phyloP scores from a whole-genome alignment of 2,329 filamentous ascomycete genomes.

The Chaetomium sp. region DNA sequence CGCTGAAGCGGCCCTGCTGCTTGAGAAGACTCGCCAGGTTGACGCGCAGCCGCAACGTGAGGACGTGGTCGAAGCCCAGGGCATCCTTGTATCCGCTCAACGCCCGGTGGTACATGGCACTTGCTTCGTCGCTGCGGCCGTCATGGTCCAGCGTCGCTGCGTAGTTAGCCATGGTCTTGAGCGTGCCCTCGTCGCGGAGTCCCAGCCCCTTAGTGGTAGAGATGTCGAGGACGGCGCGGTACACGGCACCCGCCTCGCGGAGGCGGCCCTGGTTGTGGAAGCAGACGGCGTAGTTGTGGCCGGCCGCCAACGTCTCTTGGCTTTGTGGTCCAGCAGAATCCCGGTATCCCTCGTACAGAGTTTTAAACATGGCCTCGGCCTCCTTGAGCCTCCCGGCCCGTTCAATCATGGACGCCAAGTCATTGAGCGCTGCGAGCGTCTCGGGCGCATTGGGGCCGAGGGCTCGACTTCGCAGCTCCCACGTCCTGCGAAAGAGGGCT shows the following conservation, averaged over 20 bases:
- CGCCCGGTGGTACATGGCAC: background rate
- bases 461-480: background rate
- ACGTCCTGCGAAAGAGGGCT: background rate
- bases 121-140: background rate
- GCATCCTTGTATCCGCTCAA: background rate
- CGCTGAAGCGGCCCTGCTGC: background rate
- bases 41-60: background rate
- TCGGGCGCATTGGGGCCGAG: background rate
- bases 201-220: background rate
- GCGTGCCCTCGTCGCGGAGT: background rate
- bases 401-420: background rate
- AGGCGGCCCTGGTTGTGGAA: background rate
- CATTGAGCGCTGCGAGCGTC: background rate
- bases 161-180: background rate
- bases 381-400: background rate
- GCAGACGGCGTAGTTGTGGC: background rate
- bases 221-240: background rate
- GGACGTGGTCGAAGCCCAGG: background rate
- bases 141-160: background rate
- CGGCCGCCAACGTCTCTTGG: background rate
- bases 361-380: background rate
- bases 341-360: background rate
- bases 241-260: background rate
- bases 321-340: background rate
- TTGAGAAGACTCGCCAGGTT: background rate